Evolutionary conservation across 148 eudicot species (phyloP), one percentile per base, ranked within the genome.

Genomic region (Polygonum aviculare): DNA sequence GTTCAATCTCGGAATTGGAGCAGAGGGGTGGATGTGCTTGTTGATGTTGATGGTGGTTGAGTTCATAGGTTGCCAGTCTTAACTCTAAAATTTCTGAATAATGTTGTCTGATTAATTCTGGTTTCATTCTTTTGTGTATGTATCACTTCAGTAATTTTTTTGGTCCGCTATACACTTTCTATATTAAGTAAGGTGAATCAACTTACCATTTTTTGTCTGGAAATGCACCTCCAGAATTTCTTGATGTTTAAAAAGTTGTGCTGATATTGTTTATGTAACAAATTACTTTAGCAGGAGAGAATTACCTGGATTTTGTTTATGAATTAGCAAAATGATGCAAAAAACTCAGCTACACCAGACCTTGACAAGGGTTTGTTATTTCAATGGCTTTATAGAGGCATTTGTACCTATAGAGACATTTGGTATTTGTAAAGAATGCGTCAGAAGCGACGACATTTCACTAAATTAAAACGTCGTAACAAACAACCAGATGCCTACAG

Each of bases 1-100:
- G 75, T 67, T 86, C 89, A 5, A 82, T 84, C 55, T 80, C 85
- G 7, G 89, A 77, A 51, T 77, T 84, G 19, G 82, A 79, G 71
- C 78, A 70, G 4, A 72, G 74, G 36, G 49, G 82, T 78, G 77
- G 89, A 78, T 86, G 89, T 62, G 60, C 84, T 16, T 86, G 89
- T 63, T 86, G 69, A 82, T 63, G 40, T 63, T 40, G 72, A 65
- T 65, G 8, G 15, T 10, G 36, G 4, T 9, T 55, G 19, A 65
- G 71, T 36, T 65, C n/a, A 63, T 63, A 63, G 72, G 36, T 67
- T 38, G 39, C 12, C 44, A 35, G 40, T 22, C 1, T 21, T 55
- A n/a, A 55, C 8, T 55, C 38, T 33, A 5, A 26, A 33, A 67
- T 44, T 67, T 36, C 38, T 67, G 44, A 67, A 35, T 36, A 12